Evolutionary conservation across 371 early-diverging fungal species (phyloP), one percentile per base, ranked within the genome.

Genomic region (Mortierella sp.): DNA sequence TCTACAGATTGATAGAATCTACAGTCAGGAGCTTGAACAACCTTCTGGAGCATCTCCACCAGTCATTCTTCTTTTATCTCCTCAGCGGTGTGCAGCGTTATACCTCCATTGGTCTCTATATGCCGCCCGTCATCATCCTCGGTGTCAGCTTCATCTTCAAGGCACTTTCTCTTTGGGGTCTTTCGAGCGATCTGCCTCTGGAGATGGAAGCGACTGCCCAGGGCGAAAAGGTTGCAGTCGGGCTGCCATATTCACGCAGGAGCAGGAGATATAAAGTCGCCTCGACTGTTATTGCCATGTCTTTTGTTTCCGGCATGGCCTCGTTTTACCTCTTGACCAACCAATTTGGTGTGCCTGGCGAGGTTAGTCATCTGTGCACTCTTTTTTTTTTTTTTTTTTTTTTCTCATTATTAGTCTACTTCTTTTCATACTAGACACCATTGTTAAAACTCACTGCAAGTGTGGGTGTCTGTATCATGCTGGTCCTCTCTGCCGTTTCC

Each of bases 41-140:
- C 75, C 72, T 98, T 47, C 83, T 98, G 41, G 99, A 98, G 67
- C 91, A 94, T 58, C 87, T 98, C 32, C 99, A 98, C 68, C 98
- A 97, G 66, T 93, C 97, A 9, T 97, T 93, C 83, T 96, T 95
- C 84, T 96, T 97, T 64, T 98, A 98, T 76, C 79, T 96, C 15
- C 83, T 97, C 64, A 91, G 93, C n/a, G 83, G 86, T 15, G 85
- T 91, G 24, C 62, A 80, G 19, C 85, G 85, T 26, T 96, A 93
- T 81, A 91, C 96, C 14, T 95, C 97, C 2, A 92, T 98, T 44
- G 92, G 93, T 27, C 86, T 92, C 52, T 98, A 96, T 66, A 89
- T 96, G 78, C 94, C 94, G 2, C 94, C 96, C 0, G 85, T 92
- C 4, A 88, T 91, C 30, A 66, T 92, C 27, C 81, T 93, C 56